Conservation (phyloP, 78 protist genomes). For the Creolimax fragrantissima region DNA sequence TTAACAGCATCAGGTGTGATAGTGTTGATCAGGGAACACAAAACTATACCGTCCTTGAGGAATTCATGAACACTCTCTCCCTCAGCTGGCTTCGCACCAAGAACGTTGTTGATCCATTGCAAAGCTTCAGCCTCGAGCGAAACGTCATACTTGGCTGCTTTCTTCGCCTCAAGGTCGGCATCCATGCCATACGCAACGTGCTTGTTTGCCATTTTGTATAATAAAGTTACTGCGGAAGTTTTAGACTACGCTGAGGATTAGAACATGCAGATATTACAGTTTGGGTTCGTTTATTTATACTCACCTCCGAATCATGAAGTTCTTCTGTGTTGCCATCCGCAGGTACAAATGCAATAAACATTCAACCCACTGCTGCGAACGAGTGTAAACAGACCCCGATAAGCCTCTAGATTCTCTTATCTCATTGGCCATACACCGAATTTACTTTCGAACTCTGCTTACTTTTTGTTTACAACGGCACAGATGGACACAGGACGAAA, state of each 20-base stretch:
- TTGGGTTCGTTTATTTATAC: not conserved
- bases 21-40: not conserved
- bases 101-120: not conserved
- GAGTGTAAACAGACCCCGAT: not conserved
- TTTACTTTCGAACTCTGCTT: too few relatives aligned
- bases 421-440: too few relatives aligned
- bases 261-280: not conserved
- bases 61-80: conserved; percentile 15
- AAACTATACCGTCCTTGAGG: conserved; percentile 25
- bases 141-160: conserved; percentile 1
- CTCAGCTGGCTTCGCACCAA: not conserved
- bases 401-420: not conserved
- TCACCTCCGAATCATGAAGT: not conserved
- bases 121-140: conserved; percentile 4
- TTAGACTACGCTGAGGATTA: not conserved
- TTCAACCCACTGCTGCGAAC: not conserved
- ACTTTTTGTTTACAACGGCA: too few relatives aligned
- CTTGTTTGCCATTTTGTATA: conserved; percentile 12
- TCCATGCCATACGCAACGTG: conserved; percentile 19
- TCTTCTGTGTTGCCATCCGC: not conserved
- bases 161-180: conserved; percentile 32
- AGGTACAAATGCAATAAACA: not conserved
- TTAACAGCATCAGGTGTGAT: conserved; percentile 2
- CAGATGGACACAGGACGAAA: too few relatives aligned
- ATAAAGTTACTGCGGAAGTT: not conserved